Conservation (phyloP, 345 rosid species). For the Eucalyptus microcorys region DNA sequence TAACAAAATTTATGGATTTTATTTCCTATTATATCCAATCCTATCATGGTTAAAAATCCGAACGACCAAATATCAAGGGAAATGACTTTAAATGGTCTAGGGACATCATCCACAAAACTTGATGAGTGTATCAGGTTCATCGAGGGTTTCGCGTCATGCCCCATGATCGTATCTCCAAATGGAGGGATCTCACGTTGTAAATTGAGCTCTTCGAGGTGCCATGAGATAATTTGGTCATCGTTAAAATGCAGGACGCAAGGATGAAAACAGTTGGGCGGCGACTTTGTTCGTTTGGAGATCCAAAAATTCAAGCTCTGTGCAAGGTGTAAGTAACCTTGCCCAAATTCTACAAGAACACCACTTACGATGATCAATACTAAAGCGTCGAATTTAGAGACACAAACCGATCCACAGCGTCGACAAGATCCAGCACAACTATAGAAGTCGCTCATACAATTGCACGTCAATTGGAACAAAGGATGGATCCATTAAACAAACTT, state of each 20-base stretch:
- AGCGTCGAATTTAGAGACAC: not conserved
- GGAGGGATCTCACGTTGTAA: not conserved
- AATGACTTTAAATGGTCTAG: not conserved
- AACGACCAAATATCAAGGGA: too few relatives aligned
- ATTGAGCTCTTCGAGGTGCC: not conserved
- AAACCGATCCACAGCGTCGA: not conserved
- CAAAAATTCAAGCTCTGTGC: not conserved
- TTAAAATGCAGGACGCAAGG: not conserved
- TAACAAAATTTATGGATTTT: too few relatives aligned
- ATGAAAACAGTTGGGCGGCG: not conserved
- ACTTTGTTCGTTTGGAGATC: not conserved
- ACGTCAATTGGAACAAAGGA: not conserved
- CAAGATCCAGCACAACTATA: not conserved
- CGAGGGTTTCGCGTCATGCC: not conserved
- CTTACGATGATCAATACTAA: not conserved
- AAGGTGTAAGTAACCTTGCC: not conserved
- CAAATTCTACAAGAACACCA: not conserved
- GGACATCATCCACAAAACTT: not conserved
- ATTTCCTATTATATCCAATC: fast-evolving
- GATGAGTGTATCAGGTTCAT: not conserved
- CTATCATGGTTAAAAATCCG: fast-evolving
- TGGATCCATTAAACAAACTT: not conserved
- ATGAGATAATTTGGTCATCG: not conserved
- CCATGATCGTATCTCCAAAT: not conserved
- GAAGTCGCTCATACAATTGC: not conserved